Evolutionary conservation across 805 yeast species (phyloP).

Genomic region (Metschnikowia henanensis): DNA sequence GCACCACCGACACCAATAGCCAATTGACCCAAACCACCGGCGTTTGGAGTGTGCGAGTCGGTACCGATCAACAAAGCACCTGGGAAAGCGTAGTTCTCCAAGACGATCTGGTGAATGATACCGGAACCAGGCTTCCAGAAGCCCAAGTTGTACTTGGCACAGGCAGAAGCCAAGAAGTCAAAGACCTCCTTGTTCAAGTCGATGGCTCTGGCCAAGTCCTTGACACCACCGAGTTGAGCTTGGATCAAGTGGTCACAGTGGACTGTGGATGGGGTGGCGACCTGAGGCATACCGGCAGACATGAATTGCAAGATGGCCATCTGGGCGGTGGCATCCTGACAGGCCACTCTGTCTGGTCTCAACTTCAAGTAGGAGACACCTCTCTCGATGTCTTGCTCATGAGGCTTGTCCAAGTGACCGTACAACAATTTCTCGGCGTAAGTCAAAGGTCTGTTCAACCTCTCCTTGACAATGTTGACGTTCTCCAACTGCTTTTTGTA

Average conservation of each 20-base stretch:
- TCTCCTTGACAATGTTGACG: constrained; percentile 77
- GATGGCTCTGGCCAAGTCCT: constrained; percentile 83
- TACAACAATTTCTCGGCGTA: constrained; percentile 94
- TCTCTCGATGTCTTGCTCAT: constrained; percentile 78
- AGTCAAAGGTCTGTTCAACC: constrained; percentile 87
- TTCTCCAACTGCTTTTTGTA: constrained; percentile 91
- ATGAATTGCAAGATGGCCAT: constrained; percentile 96
- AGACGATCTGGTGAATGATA: constrained; percentile 94
- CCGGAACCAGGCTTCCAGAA: constrained; percentile 99
- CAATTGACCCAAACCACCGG: constrained; percentile 97
- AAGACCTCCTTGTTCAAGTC: constrained; percentile 91
- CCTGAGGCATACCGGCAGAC: constrained; percentile 90
- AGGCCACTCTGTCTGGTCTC: constrained; percentile 97
- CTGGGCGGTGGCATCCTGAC: constrained; percentile 99
- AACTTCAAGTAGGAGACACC: constrained; percentile 91
- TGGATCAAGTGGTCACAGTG: constrained; percentile 98
- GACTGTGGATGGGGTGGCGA: constrained; percentile 93
- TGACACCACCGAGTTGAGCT: constrained; percentile 88
- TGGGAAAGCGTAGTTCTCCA: constrained; percentile 97
- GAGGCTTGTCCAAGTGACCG: constrained; percentile 94
- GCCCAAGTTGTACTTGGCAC: constrained; percentile 94
- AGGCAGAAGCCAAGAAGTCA: constrained; percentile 86
- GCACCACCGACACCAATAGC: constrained; percentile 99
- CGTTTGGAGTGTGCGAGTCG: constrained; percentile 97
- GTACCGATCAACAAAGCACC: constrained; percentile 97